Base-by-base conservation (phyloP, 345 rosid species). In the Toxicodendron radicans region DNA sequence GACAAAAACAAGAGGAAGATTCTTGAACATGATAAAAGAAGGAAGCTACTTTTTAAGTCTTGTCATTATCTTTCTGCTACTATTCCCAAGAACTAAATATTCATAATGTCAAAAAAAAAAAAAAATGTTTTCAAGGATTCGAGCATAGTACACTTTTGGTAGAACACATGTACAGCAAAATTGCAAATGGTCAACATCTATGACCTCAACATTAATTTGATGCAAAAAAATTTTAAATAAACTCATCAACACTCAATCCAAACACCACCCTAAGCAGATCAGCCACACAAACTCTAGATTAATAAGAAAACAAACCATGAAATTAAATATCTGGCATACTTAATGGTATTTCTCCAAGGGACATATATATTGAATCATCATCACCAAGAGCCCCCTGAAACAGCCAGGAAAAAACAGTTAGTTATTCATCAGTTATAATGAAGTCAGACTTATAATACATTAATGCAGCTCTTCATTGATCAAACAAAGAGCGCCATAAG, bases 341-440 rank as follows among this genome's bases (percentile, higher is more conserved):
- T 81, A 93, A 78, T 68, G 99, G 97, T 87, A 95, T 93, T 88
- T 95, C 99, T 45, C 91, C 99, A 10, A 95, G 87, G 71, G 99
- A 95, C 95, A 91, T 95, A 81, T 93, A 95, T 72, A 95, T 95
- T 0, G 97, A 84, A 79, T 95, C 99, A 78, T 95, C 99, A 75
- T 91, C 95, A 35, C 79, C 91, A 60, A 91, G 86, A 77, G 85
- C 70, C 71, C 84, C 96, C 96, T 91, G 86, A 81, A 84, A 84
- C 56, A 53, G 70, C 48, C 64, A 70, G 52, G 23, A n/a, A 72
- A 68, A 70, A 58, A 62, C 57, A 10, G 30, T 30, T 38, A 76
- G 57, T 73, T 64, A 78, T 27, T 49, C 63, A 75, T 33, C 63
- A 30, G 64, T 21, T 18, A 35, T 3, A 70, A 73, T 41, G 56